phyloP scores from a whole-genome alignment of 2,329 filamentous ascomycete species.

The Diplodia intermedia region DNA sequence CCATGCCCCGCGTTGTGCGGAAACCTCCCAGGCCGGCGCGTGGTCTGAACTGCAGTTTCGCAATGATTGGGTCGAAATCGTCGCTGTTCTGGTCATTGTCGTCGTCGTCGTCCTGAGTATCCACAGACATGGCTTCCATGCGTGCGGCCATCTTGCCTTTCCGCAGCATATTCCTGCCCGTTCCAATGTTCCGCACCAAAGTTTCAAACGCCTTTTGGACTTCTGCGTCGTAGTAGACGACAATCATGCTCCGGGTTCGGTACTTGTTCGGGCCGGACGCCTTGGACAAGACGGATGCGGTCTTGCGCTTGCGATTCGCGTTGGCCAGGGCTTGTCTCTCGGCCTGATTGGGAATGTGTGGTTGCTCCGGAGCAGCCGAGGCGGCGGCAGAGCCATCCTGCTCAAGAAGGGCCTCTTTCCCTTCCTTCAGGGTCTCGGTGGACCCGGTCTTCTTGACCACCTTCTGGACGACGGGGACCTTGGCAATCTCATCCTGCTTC shows the following conservation, averaged over 20 bases:
- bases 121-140: slow-evolving; percentile 60
- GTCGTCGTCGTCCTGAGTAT: slow-evolving; percentile 40
- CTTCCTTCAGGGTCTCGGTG: slow-evolving; percentile 45
- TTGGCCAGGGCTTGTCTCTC: slow-evolving; percentile 32
- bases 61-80: slow-evolving; percentile 40
- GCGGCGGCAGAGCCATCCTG: slow-evolving; percentile 34
- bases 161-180: slow-evolving; percentile 80
- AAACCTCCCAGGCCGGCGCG: slow-evolving; percentile 42
- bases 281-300: slow-evolving; percentile 51
- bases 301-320: slow-evolving; percentile 52
- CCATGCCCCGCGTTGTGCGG: slow-evolving; percentile 38
- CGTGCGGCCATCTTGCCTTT: slow-evolving; percentile 86
- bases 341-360: slow-evolving; percentile 36
- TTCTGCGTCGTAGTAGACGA: slow-evolving; percentile 91
- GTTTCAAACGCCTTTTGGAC: slow-evolving; percentile 84
- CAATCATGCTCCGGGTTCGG: slow-evolving; percentile 75
- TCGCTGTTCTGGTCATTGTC: slow-evolving; percentile 40
- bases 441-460: slow-evolving; percentile 47
- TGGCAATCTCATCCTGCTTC: slow-evolving; percentile 46
- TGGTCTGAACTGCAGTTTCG: slow-evolving; percentile 48
- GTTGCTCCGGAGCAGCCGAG: slow-evolving; percentile 36
- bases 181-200: slow-evolving; percentile 80
- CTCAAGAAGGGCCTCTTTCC: slow-evolving; percentile 23
- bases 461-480: slow-evolving; percentile 42
- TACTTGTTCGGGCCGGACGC: slow-evolving; percentile 61